These are phyloP conservation scores for Macrophomina tecta DNA, from an alignment of 2,329 filamentous ascomycete genomes.

Conservation along the genomic window DNA sequence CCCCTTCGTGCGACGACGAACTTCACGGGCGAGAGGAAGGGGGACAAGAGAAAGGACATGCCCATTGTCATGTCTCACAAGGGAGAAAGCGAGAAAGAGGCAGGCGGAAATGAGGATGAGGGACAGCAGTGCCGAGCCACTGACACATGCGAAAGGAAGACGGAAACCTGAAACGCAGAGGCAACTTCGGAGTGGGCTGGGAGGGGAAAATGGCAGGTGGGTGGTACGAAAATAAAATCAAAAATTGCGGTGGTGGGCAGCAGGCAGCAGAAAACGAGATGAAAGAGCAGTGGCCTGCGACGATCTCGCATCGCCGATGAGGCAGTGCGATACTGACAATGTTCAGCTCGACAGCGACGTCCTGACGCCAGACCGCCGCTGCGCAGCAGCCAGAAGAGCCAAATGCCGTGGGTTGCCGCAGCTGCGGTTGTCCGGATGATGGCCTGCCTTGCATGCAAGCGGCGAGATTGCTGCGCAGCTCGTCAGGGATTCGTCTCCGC, in stretches of 20 bases:
- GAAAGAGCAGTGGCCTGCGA: conserved; percentile 7
- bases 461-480: background rate
- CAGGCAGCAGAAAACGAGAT: conserved; percentile 18
- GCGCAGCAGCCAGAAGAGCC: background rate
- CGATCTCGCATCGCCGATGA: conserved; percentile 24
- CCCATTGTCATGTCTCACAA: background rate
- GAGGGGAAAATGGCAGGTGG: background rate
- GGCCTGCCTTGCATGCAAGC: conserved; percentile 1
- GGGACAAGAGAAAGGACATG: background rate
- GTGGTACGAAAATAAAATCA: no score
- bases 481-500: background rate
- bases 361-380: background rate
- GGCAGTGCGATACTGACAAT: background rate
- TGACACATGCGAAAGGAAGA: background rate
- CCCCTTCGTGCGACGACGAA: conserved; percentile 12
- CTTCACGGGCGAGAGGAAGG: background rate
- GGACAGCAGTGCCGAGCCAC: conserved; percentile 11
- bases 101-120: background rate
- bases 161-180: background rate
- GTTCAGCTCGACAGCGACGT: no score
- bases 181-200: background rate
- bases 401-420: background rate
- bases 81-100: background rate
- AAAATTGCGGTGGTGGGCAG: conserved; percentile 12
- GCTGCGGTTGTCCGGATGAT: background rate